Evolutionary conservation across 768 basidiomycete genomes (phyloP), one percentile per base, ranked within the genome.

Genomic region (Boletus rubroflammeus): DNA sequence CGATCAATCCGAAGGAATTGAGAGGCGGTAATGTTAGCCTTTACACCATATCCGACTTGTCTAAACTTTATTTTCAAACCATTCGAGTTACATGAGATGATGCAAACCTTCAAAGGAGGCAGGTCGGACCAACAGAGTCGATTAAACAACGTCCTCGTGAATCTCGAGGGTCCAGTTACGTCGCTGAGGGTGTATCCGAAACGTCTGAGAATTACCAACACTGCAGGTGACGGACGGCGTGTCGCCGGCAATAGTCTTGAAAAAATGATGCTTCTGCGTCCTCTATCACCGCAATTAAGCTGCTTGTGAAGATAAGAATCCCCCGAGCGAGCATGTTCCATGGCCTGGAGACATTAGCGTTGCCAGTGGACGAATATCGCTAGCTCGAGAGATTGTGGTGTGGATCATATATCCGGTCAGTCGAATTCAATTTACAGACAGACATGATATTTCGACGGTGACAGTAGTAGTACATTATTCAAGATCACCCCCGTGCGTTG

Each of bases 21-120:
- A 79, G 77, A 81, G 79, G 80, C 79, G 78, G 78, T 73, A 78
- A 81, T 81, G 79, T 79, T 81, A 76, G 76, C 79, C 80, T 62
- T 81, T 81, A 80, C 79, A 81, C 79, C 79, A 80, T 79, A 80
- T 72, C 77, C 69, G 70, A 69, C 32, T 6, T 2, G 3, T 13
- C 8, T 0, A 6, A 3, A 6, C 8, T 7, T 15, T 8, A n/a
- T 19, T 39, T 39, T 11, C 3, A 2, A 19, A 14, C 14, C 2
- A 1, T 14, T 2, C 6, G 6, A 6, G 5, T 32, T 14, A 34
- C 6, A 14, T 34, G 32, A 15, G 32, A 34, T 14, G 14, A 34
- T 34, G 31, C 29, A n/a, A n/a, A 29, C 29, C 29, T 10, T n/a
- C n/a, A n/a, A 9, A 29, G 29, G 6, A 32, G 13, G 13, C 31